A percentile compares a stretch with the other conserved stretches of the same genome.
Conservation (phyloP, 768 basidiomycete species). For the Trametes cinnabarina region DNA sequence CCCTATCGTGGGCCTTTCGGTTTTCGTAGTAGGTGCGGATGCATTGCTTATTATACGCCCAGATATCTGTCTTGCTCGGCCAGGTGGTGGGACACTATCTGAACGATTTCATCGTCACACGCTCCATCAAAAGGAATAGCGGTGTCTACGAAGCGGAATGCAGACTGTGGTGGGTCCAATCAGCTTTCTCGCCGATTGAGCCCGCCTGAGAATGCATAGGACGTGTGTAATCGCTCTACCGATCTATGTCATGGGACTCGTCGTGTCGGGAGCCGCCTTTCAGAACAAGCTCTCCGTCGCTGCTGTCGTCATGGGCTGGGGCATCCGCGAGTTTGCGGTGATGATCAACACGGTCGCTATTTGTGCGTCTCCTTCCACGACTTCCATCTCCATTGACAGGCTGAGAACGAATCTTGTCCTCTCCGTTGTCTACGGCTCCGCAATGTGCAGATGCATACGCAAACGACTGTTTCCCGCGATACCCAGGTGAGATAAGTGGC, state of each 20-base stretch:
- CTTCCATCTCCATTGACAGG: neutral
- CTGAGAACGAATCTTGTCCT: neutral
- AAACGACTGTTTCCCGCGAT: conserved; percentile 45
- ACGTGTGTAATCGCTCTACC: conserved; percentile 56
- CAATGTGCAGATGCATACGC: conserved; percentile 41
- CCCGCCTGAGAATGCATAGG: conserved; percentile 34
- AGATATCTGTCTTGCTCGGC: conserved; percentile 49
- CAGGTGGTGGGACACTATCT: conserved; percentile 47
- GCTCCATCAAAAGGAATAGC: conserved; percentile 40
- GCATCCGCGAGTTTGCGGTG: conserved; percentile 50
- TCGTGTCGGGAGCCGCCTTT: conserved; percentile 52
- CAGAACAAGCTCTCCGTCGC: conserved; percentile 49
- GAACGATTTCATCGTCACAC: conserved; percentile 47
- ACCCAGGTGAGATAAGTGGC: conserved; percentile 58
- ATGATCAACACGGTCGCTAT: conserved; percentile 63
- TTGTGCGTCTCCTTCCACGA: conserved; percentile 38
- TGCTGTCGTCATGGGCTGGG: conserved; percentile 65
- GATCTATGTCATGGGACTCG: conserved; percentile 59
- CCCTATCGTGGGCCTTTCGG: no score
- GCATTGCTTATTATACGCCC: neutral
- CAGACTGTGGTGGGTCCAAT: conserved; percentile 49
- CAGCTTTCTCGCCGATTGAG: neutral
- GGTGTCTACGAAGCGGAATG: conserved; percentile 55
- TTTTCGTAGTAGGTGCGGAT: conserved; percentile 23
- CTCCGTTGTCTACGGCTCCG: conserved; percentile 15